Conservation (phyloP, 768 basidiomycete species). For the button mushroom (Agaricus bisporus) region DNA sequence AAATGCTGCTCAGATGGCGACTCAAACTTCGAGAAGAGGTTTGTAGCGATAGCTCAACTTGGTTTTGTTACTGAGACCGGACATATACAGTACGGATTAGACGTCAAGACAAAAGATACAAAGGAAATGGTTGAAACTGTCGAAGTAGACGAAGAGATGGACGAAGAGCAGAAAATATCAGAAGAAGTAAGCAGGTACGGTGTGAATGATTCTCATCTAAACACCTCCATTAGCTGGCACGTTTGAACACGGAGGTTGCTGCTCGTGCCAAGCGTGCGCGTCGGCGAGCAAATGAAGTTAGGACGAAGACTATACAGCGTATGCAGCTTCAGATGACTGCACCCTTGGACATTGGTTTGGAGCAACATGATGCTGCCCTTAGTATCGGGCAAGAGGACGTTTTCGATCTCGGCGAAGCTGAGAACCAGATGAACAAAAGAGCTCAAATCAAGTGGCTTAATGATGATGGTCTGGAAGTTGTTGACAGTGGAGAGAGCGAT, state of each 20-base stretch:
- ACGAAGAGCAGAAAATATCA: slow-evolving; percentile 86
- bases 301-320: slow-evolving; percentile 80
- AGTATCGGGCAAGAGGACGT: slow-evolving; percentile 77
- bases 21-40: slow-evolving; percentile 85
- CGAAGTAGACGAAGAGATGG: slow-evolving; percentile 60
- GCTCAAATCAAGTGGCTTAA: slow-evolving; percentile 31
- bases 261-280: slow-evolving; percentile 75
- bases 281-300: slow-evolving; percentile 83
- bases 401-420: slow-evolving; percentile 74
- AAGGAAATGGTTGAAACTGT: slow-evolving; percentile 73
- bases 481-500: slow-evolving; percentile 30
- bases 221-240: slow-evolving; percentile 58
- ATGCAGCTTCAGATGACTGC: slow-evolving; percentile 98
- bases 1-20: slow-evolving; percentile 88
- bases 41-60: slow-evolving; percentile 11
- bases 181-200: slow-evolving; percentile 57
- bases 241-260: slow-evolving; percentile 70
- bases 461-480: slow-evolving; percentile 36
- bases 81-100: slow-evolving; percentile 64
- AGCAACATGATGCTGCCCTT: slow-evolving; percentile 71
- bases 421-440: slow-evolving; percentile 33
- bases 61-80: background rate
- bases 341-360: slow-evolving; percentile 92
- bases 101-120: slow-evolving; percentile 65
- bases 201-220: slow-evolving; percentile 5